Base-by-base conservation (phyloP, 2,329 filamentous ascomycete genomes). In the Diaporthe aspalathi region DNA sequence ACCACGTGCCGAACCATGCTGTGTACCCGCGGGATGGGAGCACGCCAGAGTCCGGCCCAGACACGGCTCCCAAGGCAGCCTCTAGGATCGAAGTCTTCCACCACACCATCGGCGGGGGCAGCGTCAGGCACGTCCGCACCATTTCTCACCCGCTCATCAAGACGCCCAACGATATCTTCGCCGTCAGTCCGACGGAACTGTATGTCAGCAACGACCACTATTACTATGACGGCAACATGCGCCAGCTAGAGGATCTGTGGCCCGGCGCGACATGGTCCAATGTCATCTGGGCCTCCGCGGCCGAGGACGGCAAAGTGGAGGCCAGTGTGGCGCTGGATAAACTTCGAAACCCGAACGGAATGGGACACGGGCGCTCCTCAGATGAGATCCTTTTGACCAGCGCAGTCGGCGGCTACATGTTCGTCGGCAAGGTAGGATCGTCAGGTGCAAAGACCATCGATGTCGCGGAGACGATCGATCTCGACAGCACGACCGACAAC, bases 401-500 rank as follows among this genome's bases (percentile, higher is more conserved):
- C 24, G 69, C 72, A 8, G 5, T 20, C 12, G 72, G 66, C 14
- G 72, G 72, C 1, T 12, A 43, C 14, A 40, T 73, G 43, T 67
- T 53, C 57, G 27, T 71, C 9, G 69, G 65, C 3, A 63, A 68
- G 29, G 9, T 65, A 24, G 22, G 29, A 7, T 38, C 67, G 5
- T 17, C 50, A 20, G n/a, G 35, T 8, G 4, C 50, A 6, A 53
- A 68, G 53, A 79, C 77, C 5, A 78, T 88, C 68, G 77, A 78
- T 1, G 68, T 90, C 7, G 73, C 78, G 11, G 84, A 87, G 3
- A 77, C 78, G 0, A 73, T 90, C 20, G 72, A 80, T 1, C 72
- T 89, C 3, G 83, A 86, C 45, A 81, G 81, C 1, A 75, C 81
- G 3, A 79, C 87, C 16, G 89, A 91, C 74, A 91, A 91, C 72